Evolutionary conservation across 805 yeast genomes (phyloP), one percentile per base, ranked within the genome.

Genomic region (Myxozyma neglecta): DNA sequence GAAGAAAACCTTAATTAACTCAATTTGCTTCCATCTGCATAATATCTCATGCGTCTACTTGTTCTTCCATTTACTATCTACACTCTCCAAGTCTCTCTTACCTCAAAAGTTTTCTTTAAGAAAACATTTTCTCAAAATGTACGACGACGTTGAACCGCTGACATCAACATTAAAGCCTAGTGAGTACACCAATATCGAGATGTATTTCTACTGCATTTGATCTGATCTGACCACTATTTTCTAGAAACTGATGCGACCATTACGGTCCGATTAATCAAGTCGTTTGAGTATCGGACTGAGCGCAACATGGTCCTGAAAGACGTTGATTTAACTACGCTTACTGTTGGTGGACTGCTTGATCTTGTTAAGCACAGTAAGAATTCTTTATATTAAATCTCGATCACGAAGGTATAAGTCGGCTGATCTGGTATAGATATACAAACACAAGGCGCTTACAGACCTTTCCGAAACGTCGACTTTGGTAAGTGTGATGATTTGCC

Each of bases 221-320:
- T 18, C 52, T 35, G 20, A 40, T 32, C 44, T 29, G n/a, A 40
- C 16, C 18, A 14, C 14, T n/a, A 42, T 42, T 9, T 29, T 3
- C 3, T 46, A 63, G 68, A 54, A 10, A 61, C 67, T 3, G 86
- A 85, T 71, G 86, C 97, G 0, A 84, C 90, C 13, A 75, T 94
- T 46, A 94, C 99, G 0, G 81, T 94, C 6, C 83, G 99, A 61
- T 83, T 94, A 24, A 84, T 94, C 70, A 93, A 93, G 72, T 90
- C 97, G 1, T 94, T 94, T 73, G 93, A 94, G 29, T 90, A 88
- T 76, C 81, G 97, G 76, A 91, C 93, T 69, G 92, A 90, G 54
- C 87, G 86, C 72, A 90, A 89, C 72, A 77, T 86, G 63, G 83
- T 92, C 8, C 74, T 91, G 50, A 83, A 80, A 34, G 82, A 86